Percentiles rank a stretch among this genome's conserved stretches.
Evolutionary conservation across 129 eudicot species (phyloP).

Genomic region (Centella asiatica): DNA sequence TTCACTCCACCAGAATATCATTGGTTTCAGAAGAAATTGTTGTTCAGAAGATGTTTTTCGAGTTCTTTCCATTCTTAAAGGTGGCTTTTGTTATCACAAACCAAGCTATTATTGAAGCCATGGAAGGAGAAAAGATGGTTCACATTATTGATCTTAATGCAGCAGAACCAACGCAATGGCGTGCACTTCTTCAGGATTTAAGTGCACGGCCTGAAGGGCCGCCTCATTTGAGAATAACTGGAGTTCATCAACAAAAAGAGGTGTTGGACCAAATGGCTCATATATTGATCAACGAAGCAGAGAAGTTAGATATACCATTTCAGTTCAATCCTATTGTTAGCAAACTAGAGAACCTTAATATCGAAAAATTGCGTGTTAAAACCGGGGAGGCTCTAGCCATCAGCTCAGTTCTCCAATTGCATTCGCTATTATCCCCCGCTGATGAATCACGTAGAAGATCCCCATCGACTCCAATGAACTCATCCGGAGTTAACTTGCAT

Average conservation of each 20-base stretch:
- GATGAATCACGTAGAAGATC: conserved; percentile 37
- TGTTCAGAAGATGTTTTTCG: conserved; percentile 65
- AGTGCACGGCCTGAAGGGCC: conserved; percentile 99
- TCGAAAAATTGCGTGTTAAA: conserved; percentile 71
- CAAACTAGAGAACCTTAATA: conserved; percentile 59
- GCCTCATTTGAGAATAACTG: conserved; percentile 85
- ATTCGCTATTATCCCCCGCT: conserved; percentile 54
- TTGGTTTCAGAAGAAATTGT: conserved; percentile 47
- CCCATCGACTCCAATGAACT: conserved; percentile 24
- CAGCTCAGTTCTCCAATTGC: conserved; percentile 69
- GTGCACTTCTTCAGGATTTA: conserved; percentile 66
- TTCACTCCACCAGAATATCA: conserved; percentile 47
- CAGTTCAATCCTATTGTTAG: conserved; percentile 73
- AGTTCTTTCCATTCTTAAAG: conserved; percentile 72
- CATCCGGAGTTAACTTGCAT: conserved; percentile 34
- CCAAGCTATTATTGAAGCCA: conserved; percentile 82
- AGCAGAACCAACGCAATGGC: conserved; percentile 80
- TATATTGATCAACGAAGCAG: conserved; percentile 70
- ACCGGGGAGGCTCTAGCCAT: conserved; percentile 94
- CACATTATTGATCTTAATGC: conserved; percentile 82
- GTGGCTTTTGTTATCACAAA: conserved; percentile 68
- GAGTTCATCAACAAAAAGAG: conserved; percentile 78
- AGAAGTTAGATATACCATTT: conserved; percentile 79
- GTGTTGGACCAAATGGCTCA: conserved; percentile 81
- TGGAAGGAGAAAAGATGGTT: conserved; percentile 95